Percentiles rank a stretch among this genome's conserved stretches.
Conservation (phyloP, 208 protist genomes). For the Kentomonas sorsogonicus region DNA sequence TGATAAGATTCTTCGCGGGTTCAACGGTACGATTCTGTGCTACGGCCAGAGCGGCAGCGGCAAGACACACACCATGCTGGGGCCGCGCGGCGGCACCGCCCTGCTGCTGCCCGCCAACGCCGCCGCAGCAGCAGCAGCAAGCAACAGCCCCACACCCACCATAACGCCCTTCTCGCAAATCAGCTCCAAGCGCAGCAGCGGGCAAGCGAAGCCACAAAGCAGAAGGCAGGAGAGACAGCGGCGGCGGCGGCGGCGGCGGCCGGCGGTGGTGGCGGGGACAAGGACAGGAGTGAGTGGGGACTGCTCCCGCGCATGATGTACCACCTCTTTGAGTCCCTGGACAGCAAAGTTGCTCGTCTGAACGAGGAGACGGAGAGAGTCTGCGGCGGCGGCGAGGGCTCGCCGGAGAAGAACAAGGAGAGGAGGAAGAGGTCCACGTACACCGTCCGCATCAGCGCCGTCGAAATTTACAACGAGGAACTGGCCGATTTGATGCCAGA, state of each 20-base stretch:
- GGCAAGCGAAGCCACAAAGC: too few relatives aligned
- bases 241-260: conserved; percentile 10
- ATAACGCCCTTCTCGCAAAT: too few relatives aligned
- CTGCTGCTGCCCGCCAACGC: too few relatives aligned
- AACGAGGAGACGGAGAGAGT: background rate
- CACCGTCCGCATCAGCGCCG: conserved; percentile 36
- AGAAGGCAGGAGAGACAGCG: too few relatives aligned
- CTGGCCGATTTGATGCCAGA: conserved; percentile 57
- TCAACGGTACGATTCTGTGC: conserved; percentile 78
- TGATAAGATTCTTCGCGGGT: too few relatives aligned
- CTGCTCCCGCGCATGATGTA: conserved; percentile 45
- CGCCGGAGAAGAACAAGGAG: too few relatives aligned
- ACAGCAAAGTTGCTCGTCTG: conserved; percentile 10
- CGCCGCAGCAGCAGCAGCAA: too few relatives aligned
- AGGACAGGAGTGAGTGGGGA: conserved; percentile 16
- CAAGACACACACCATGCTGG: conserved; percentile 86
- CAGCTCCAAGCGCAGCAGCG: too few relatives aligned
- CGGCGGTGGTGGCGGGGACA: background rate
- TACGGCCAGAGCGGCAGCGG: conserved; percentile 92
- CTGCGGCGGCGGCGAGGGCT: background rate
- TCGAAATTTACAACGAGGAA: conserved; percentile 82
- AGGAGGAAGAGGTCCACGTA: background rate
- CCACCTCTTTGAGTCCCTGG: conserved; percentile 25
- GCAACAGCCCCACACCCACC: too few relatives aligned
- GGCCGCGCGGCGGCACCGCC: conserved; percentile 30